These are phyloP conservation scores for Diaporthe vaccinii DNA, from an alignment of 2,329 filamentous ascomycete genomes.

Conservation along the genomic window DNA sequence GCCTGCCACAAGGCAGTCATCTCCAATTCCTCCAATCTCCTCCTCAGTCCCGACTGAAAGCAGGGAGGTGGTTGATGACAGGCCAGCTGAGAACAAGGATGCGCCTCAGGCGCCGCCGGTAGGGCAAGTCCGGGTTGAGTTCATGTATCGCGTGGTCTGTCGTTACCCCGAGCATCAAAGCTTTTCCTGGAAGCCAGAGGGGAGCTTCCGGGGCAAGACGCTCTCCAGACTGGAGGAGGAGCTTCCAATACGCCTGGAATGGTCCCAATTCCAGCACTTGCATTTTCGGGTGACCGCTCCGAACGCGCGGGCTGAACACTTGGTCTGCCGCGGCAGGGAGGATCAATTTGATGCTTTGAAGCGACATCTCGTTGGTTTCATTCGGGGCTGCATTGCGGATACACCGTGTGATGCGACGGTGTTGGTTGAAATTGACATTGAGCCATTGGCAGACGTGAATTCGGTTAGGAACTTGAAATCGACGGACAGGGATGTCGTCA, in stretches of 20 bases:
- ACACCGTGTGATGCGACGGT: neutral
- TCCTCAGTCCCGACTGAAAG: neutral
- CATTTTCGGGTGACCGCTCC: neutral
- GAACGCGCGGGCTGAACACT: neutral
- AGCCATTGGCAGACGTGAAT: neutral
- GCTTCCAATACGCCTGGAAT: neutral
- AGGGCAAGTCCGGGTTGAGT: neutral
- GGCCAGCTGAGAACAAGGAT: neutral
- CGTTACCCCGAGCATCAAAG: neutral
- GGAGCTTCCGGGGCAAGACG: slow-evolving; percentile 1
- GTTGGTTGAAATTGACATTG: neutral
- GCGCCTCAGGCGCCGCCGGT: neutral
- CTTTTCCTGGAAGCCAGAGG: neutral
- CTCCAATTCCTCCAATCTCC: neutral
- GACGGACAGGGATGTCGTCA: neutral
- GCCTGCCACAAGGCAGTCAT: neutral
- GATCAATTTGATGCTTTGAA: slow-evolving; percentile 2
- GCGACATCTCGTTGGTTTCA: neutral
- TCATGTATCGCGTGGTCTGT: neutral
- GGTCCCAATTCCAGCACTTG: neutral
- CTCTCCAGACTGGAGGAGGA: neutral
- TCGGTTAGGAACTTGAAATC: neutral
- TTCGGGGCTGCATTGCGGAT: neutral
- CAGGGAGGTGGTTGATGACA: neutral
- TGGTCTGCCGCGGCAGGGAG: slow-evolving; percentile 5